Evolutionary conservation across 441 rosid genomes (phyloP).

Genomic region (Omphalea diandra): DNA sequence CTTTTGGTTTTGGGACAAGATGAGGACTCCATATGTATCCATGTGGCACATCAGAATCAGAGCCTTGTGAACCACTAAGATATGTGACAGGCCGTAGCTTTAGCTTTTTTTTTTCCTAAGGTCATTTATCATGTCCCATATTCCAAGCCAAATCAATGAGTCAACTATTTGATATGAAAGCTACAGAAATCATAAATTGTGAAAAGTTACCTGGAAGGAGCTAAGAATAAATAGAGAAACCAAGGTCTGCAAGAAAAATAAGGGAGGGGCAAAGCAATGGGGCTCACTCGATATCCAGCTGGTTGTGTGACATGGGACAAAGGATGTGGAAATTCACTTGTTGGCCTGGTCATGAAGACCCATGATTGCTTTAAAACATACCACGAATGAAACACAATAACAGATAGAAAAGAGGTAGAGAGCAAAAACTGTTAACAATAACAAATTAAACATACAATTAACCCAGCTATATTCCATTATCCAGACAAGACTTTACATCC

Average conservation of each 20-base stretch:
- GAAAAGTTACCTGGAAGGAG: conserved; percentile 18
- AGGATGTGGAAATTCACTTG: conserved; percentile 98
- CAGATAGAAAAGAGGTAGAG: conserved; percentile 20
- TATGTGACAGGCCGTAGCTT: conserved; percentile 97
- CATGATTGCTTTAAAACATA: conserved; percentile 31
- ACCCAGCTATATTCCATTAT: conserved; percentile 41
- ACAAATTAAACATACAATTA: conserved; percentile 27
- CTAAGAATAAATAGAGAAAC: neutral
- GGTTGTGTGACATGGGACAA: conserved; percentile 96
- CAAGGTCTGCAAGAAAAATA: neutral
- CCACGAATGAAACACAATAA: conserved; percentile 21
- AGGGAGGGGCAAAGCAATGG: conserved; percentile 10
- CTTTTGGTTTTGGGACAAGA: conserved; percentile 99
- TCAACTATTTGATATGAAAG: conserved; percentile 98
- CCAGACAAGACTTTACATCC: conserved; percentile 96
- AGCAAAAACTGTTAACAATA: conserved; percentile 18
- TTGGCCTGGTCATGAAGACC: conserved; percentile 71
- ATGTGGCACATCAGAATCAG: conserved; percentile 79
- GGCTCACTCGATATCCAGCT: conserved; percentile 84
- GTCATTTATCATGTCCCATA: conserved; percentile 96
- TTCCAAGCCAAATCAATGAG: conserved; percentile 98
- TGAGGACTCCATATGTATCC: conserved; percentile 99
- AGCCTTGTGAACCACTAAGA: conserved; percentile 95
- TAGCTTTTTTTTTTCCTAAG: conserved; percentile 86
- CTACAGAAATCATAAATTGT: conserved; percentile 39